Conservation (phyloP, 441 rosid genomes). For the Sinapis alba region DNA sequence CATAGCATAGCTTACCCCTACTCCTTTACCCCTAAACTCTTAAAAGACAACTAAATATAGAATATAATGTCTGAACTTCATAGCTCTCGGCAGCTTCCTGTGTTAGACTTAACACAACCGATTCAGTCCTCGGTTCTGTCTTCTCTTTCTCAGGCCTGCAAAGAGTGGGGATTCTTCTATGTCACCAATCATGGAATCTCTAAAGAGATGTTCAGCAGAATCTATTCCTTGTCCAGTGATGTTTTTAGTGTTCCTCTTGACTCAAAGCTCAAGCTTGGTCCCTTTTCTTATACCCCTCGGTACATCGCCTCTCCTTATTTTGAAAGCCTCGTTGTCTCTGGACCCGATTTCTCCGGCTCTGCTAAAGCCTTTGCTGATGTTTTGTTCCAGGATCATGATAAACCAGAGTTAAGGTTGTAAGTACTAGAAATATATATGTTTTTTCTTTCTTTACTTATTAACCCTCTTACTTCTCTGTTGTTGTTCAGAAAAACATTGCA, state of each 20-base stretch:
- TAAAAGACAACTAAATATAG: not conserved
- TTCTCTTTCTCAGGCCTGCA: conserved; percentile 58
- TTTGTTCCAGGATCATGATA: conserved; percentile 48
- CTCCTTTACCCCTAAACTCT: conserved; percentile 26
- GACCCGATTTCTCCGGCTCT: conserved; percentile 62
- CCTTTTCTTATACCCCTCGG: conserved; percentile 57
- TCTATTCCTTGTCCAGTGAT: conserved; percentile 46
- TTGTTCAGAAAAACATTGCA: conserved; percentile 50
- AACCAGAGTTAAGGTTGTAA: conserved; percentile 51
- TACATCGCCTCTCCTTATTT: conserved; percentile 77
- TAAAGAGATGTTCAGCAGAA: conserved; percentile 40
- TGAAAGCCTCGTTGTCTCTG: conserved; percentile 60
- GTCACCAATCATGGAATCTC: conserved; percentile 69
- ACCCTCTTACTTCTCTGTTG: not conserved
- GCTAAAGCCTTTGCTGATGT: conserved; percentile 53
- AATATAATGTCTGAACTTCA: conserved; percentile 48
- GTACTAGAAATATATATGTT: not conserved
- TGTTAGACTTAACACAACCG: conserved; percentile 62
- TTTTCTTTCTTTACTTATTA: not conserved
- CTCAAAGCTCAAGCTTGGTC: conserved; percentile 68
- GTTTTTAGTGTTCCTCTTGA: conserved; percentile 56
- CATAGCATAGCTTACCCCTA: conserved; percentile 39
- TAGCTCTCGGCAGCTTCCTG: conserved; percentile 54
- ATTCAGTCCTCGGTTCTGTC: conserved; percentile 40
- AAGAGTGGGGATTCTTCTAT: conserved; percentile 69